Evolutionary conservation across 495 filamentous ascomycete species (phyloP).

Genomic region (Aspergillus nanangensis): DNA sequence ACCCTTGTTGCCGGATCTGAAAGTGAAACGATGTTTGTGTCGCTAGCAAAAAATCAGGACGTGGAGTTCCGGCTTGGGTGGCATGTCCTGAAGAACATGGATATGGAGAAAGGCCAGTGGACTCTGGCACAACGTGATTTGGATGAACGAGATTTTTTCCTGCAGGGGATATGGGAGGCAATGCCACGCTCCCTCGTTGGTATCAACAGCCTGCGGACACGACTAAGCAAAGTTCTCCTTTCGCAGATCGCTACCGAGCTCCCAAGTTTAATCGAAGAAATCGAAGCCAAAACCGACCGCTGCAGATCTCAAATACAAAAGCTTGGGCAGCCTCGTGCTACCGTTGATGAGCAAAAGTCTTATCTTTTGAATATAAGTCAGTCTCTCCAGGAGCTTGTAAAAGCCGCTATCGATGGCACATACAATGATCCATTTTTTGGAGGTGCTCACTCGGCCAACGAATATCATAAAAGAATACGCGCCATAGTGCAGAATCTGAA

Average conservation of each 20-base stretch:
- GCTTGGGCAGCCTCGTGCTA: conserved; percentile 48
- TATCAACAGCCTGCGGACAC: conserved; percentile 40
- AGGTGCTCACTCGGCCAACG: conserved; percentile 28
- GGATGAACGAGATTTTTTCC: conserved; percentile 39
- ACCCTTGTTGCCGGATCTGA: conserved; percentile 33
- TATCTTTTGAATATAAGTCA: conserved; percentile 52
- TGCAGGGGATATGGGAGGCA: conserved; percentile 41
- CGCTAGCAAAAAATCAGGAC: conserved; percentile 41
- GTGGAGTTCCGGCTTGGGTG: conserved; percentile 43
- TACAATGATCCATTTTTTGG: conserved; percentile 57
- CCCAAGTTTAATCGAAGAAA: conserved; percentile 55
- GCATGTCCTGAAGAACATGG: conserved; percentile 46
- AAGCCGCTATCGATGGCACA: conserved; percentile 48
- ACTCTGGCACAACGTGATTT: conserved; percentile 30
- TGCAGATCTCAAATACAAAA: conserved; percentile 30
- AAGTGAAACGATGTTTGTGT: conserved; percentile 32
- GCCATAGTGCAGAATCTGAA: conserved; percentile 57
- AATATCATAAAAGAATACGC: conserved; percentile 51
- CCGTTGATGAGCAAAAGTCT: conserved; percentile 41
- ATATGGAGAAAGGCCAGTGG: conserved; percentile 34
- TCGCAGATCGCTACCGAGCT: conserved; percentile 53
- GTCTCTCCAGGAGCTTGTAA: conserved; percentile 42
- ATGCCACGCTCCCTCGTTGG: conserved; percentile 38
- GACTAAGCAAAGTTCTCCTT: conserved; percentile 55
- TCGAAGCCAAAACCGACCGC: conserved; percentile 33